Base-by-base conservation (phyloP, 2,329 filamentous ascomycete species). In the Pyrenochaeta sp. region DNA sequence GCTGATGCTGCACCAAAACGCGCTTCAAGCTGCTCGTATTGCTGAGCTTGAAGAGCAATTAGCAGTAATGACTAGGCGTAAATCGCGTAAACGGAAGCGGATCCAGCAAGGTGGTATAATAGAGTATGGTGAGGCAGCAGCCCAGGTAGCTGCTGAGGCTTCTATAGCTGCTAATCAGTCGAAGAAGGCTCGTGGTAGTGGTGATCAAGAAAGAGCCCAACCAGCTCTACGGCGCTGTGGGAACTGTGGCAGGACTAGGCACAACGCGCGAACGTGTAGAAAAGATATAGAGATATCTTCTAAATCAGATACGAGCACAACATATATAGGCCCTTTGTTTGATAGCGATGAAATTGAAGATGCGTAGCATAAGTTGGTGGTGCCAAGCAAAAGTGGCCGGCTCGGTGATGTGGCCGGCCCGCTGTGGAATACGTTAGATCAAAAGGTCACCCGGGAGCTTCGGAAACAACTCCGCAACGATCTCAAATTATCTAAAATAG, bases 41-140 rank as follows among this genome's bases (percentile, higher is more conserved):
- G 17, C 18, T 21, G 45, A 48, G 35, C 45, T 48, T 40, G 32
- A 40, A 27, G 23, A 27, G 23, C 23, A 27, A 27, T 27, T 27
- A 27, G 23, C 23, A 27, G 45, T 32, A 40, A 27, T 27, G 23
- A 27, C 23, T 27, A 27, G 23, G 23, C 23, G 23, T 27, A 39
- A 57, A 57, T 14, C 45, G 46, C 49, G 54, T 27, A 60, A 57
- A 54, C 17, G 54, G 1, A 60, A 60, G 57, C 46, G 21, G 20
- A 54, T 60, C 23, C 36, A 60, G 57, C 44, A 54, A 15, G 50
- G 57, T 45, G 40, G 58, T 40, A 59, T 46, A n/a, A 43, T 61
- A 36, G 51, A 61, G 51, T 61, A 61, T 59, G 42, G 55, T 44
- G 37, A 40, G 21, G 54, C 39, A 48, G 47, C 51, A 54, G 47